phyloP scores from a whole-genome alignment of 495 filamentous ascomycete genomes.

The Trichoderma gamsii region DNA sequence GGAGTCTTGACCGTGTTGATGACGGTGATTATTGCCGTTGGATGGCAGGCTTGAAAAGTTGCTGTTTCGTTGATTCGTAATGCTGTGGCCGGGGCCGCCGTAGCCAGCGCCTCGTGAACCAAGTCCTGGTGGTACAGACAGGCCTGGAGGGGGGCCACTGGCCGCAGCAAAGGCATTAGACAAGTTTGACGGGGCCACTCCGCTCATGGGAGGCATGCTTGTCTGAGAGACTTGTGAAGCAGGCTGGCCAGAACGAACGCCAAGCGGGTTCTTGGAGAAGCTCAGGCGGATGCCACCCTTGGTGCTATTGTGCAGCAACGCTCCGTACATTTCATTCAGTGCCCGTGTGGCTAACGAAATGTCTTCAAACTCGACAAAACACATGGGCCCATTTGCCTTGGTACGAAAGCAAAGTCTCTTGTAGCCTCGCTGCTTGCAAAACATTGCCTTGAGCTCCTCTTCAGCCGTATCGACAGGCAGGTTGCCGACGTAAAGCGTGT shows the following conservation, averaged over 20 bases:
- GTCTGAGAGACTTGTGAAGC: conserved; percentile 35
- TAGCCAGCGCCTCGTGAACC: conserved; percentile 36
- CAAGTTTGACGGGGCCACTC: conserved; percentile 41
- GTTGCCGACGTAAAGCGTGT: conserved; percentile 96
- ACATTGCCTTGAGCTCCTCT: conserved; percentile 92
- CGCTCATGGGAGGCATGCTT: conserved; percentile 44
- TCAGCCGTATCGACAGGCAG: conserved; percentile 90
- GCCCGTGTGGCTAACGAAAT: conserved; percentile 90
- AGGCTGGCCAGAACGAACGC: conserved; percentile 74
- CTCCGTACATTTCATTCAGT: conserved; percentile 85
- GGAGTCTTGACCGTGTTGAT: background rate
- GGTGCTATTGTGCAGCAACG: conserved; percentile 81
- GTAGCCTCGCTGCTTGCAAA: conserved; percentile 91
- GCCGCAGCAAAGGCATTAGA: conserved; percentile 60
- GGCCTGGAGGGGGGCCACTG: conserved; percentile 68
- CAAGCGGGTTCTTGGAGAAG: conserved; percentile 96
- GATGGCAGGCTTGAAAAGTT: background rate
- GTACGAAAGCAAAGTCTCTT: conserved; percentile 96
- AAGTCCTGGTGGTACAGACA: conserved; percentile 64
- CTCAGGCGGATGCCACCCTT: conserved; percentile 97
- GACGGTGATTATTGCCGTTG: background rate
- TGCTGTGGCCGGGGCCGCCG: conserved; percentile 18
- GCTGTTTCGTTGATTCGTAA: background rate
- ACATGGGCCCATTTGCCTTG: conserved; percentile 98
- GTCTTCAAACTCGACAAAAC: conserved; percentile 98